Evolutionary conservation across 2,329 filamentous ascomycete genomes (phyloP), one percentile per base, ranked within the genome.

Genomic region (Escovopsis sp.): DNA sequence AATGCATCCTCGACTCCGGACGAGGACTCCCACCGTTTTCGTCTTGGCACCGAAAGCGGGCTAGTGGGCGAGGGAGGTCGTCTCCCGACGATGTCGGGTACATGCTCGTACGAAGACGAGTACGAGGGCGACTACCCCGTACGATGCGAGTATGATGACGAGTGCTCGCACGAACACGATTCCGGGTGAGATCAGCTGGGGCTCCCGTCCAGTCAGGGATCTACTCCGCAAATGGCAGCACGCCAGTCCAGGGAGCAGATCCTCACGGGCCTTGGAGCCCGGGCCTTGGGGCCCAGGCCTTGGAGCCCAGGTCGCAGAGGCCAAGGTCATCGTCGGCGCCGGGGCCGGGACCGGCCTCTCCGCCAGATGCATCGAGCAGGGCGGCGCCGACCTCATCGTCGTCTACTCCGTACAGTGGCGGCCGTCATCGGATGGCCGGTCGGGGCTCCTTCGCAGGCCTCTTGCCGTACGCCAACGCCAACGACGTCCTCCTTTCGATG

Each of bases 391-490:
- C 46, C 58, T 83, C 29, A 79, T 83, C 47, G 72, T 81, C 41
- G 68, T 82, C 45, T 82, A 82, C 61, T n/a, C n/a, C n/a, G n/a
- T n/a, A 25, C 21, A 82, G 82, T 53, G 76, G 71, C 27, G 78
- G 78, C 0, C 68, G 77, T 4, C 83, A 77, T 50, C 71, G 78
- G 9, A 83, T 84, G 79, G 77, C 76, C 0, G 78, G 79, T 0
- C 62, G 72, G 29, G 78, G 78, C 0, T 80, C 75, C 1, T 54
- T 82, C 10, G 76, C 78, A 0, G 78, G 78, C 0, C 54, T 81
- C 34, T 79, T 81, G 74, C 76, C 77, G 0, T 82, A 79, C 48
- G 72, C 73, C 4, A 76, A 81, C 48, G 76, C 78, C 4, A 81
- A 82, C 45, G 69, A 76, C 41, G 68, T 80, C 2, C 76, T 82